Evolutionary conservation across 345 rosid genomes (phyloP), one percentile per base, ranked within the genome.

Genomic region (Arabis alpina): DNA sequence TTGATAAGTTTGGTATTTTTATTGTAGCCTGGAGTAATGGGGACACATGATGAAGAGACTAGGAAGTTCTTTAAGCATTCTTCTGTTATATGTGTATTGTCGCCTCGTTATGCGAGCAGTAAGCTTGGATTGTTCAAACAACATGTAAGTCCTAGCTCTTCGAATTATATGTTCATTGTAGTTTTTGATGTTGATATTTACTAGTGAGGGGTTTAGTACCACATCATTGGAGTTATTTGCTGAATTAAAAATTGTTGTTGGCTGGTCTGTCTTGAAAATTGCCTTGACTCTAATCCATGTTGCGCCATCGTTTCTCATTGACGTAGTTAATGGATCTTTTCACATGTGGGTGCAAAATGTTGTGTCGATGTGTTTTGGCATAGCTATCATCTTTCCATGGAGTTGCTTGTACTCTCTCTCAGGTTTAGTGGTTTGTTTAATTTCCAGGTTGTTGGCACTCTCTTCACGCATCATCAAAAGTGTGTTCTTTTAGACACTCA

Each of bases 381-480:
- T 64, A 6, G 36, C 28, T 49, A 13, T 57, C 27, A 14, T 24
- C 50, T 49, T 13, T 50, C 47, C 56, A 8, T 59, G 77, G 48
- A 4, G 1, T 60, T 66, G 45, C 15, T 12, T 66, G 1, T 59
- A 24, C 8, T 10, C 32, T 60, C 43, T 37, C 52, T 68, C 45
- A 54, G 12, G 32, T 43, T 61, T 54, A 6, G 6, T 61, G 58
- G 4, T 66, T 28, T 71, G 74, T 25, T 66, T 62, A 2, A 51
- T 57, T 58, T 14, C 6, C 85, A 93, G 98, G 81, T 91, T 80
- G 96, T 91, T 69, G 98, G 97, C 48, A 82, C 86, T 9, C 82
- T 91, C 77, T 93, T 93, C 72, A 90, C 98, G 3, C 98, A 93
- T 81, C 98, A 93, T 81, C 98, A 93, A 32, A 93, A 93, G 76